Evolutionary conservation across 805 yeast genomes (phyloP).

Genomic region (Pichia paraexigua): DNA sequence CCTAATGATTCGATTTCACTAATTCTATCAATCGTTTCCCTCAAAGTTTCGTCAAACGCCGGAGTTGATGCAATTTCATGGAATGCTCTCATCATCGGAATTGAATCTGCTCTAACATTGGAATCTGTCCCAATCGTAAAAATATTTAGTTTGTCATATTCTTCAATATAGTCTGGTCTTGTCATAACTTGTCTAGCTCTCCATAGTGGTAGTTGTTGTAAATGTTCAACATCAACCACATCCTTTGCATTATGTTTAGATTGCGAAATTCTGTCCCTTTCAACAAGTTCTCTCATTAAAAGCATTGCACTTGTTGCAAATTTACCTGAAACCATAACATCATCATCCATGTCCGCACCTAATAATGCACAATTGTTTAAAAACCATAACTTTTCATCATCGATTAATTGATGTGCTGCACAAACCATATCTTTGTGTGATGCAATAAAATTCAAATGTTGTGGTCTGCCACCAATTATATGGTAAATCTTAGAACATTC

Average conservation of each 20-base stretch:
- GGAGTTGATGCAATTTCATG: slow-evolving; percentile 67
- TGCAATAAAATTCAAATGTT: slow-evolving; percentile 67
- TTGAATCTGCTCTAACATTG: slow-evolving; percentile 70
- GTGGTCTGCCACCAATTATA: slow-evolving; percentile 78
- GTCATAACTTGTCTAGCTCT: slow-evolving; percentile 81
- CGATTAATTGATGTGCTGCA: slow-evolving; percentile 66
- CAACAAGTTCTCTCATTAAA: slow-evolving; percentile 60
- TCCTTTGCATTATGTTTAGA: slow-evolving; percentile 19
- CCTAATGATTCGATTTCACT: slow-evolving; percentile 69
- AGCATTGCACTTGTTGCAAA: slow-evolving; percentile 69
- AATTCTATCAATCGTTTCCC: slow-evolving; percentile 60
- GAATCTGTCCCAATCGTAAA: slow-evolving; percentile 73
- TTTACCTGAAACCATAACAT: slow-evolving; percentile 79
- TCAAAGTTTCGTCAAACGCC: slow-evolving; percentile 58
- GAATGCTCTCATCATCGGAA: slow-evolving; percentile 87
- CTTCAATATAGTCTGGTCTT: slow-evolving; percentile 69
- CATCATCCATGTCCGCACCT: slow-evolving; percentile 79
- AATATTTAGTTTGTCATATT: slow-evolving; percentile 65
- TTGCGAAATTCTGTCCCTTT: slow-evolving; percentile 42
- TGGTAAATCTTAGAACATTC: slow-evolving; percentile 41
- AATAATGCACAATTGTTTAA: slow-evolving; percentile 73
- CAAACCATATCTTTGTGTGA: slow-evolving; percentile 45
- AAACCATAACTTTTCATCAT: slow-evolving; percentile 79
- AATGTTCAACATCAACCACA: slow-evolving; percentile 13
- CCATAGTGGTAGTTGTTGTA: slow-evolving; percentile 78